A percentile compares a stretch with the other conserved stretches of the same genome.
Evolutionary conservation across 352 stramenopile genomes (phyloP).

Genomic region (Pythium oligandrum): DNA sequence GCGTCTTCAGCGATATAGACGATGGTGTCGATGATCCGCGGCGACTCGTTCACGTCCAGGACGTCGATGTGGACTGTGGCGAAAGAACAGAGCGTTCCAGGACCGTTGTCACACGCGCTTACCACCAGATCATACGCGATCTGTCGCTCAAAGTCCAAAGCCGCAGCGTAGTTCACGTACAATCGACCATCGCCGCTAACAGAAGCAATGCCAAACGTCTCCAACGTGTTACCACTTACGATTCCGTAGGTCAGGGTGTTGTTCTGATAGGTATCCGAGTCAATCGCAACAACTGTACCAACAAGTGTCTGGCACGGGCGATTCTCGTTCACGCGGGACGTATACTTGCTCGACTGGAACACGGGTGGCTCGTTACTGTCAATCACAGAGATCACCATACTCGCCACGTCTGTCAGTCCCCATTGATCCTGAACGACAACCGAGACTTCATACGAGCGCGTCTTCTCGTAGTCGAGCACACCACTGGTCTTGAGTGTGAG

Average conservation of each 20-base stretch:
- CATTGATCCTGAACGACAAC: conserved; percentile 26
- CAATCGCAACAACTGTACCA: conserved; percentile 27
- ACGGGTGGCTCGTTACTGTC: conserved; percentile 43
- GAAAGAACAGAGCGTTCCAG: conserved; percentile 18
- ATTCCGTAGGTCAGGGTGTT: conserved; percentile 43
- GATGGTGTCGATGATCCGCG: conserved; percentile 5
- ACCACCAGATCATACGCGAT: conserved; percentile 19
- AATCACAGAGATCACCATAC: conserved; percentile 28
- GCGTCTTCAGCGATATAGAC: conserved; percentile 26
- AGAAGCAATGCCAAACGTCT: conserved; percentile 36
- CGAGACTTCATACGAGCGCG: conserved; percentile 9
- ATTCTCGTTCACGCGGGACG: conserved; percentile 35
- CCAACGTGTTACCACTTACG: conserved; percentile 30
- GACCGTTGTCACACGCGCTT: conserved; percentile 21
- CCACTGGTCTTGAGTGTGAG: conserved; percentile 16
- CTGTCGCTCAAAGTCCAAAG: conserved; percentile 43
- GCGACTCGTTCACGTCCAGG: conserved; percentile 25
- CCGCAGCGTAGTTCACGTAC: conserved; percentile 21
- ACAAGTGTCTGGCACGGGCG: conserved; percentile 21
- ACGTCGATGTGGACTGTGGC: conserved; percentile 17
- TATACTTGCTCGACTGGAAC: conserved; percentile 28
- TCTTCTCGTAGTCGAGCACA: conserved; percentile 16
- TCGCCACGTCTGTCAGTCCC: conserved; percentile 18
- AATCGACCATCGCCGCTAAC: conserved; percentile 29
- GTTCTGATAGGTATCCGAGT: conserved; percentile 45